Percentiles rank a stretch among this genome's conserved stretches.
Evolutionary conservation across 441 rosid species (phyloP).

Genomic region (Erodium texanum): DNA sequence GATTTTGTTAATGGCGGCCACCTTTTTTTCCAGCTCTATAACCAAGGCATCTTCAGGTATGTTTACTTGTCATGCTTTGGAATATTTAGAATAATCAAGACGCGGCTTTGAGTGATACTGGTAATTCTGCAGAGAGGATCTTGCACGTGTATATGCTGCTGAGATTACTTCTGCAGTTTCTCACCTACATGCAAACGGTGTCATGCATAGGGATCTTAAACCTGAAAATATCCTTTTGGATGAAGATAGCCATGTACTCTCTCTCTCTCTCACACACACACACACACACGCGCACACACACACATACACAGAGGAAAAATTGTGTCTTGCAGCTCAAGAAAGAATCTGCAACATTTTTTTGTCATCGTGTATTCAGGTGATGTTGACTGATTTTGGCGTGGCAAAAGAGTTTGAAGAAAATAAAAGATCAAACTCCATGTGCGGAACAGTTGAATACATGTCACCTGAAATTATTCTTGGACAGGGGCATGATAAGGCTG

Average conservation of each 20-base stretch:
- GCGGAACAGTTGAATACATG: conserved; percentile 93
- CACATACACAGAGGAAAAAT: too few species aligned
- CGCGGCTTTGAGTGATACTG: conserved; percentile 16
- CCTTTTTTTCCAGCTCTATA: conserved; percentile 89
- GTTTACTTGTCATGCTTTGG: conserved; percentile 1
- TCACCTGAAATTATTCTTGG: conserved; percentile 85
- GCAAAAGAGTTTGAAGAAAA: conserved; percentile 86
- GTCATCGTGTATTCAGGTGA: conserved; percentile 31
- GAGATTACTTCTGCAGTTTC: conserved; percentile 85
- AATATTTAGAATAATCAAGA: background rate
- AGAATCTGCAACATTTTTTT: conserved; percentile 10
- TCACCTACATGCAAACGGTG: conserved; percentile 87
- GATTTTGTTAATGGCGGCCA: conserved; percentile 96
- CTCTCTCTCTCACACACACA: conserved; percentile 14
- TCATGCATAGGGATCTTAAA: conserved; percentile 96
- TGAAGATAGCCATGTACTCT: conserved; percentile 72
- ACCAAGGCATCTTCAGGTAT: conserved; percentile 94
- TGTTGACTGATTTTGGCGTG: conserved; percentile 85
- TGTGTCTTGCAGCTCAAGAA: background rate
- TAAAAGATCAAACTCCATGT: conserved; percentile 78
- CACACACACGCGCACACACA: too few species aligned
- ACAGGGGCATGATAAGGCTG: conserved; percentile 85
- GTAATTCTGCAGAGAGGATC: conserved; percentile 57
- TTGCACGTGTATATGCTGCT: conserved; percentile 86
- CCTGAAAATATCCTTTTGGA: conserved; percentile 89